Percentiles rank a stretch among this genome's conserved stretches.
Conservation (phyloP, 371 early-diverging fungal genomes). For the Zychaea mexicana region DNA sequence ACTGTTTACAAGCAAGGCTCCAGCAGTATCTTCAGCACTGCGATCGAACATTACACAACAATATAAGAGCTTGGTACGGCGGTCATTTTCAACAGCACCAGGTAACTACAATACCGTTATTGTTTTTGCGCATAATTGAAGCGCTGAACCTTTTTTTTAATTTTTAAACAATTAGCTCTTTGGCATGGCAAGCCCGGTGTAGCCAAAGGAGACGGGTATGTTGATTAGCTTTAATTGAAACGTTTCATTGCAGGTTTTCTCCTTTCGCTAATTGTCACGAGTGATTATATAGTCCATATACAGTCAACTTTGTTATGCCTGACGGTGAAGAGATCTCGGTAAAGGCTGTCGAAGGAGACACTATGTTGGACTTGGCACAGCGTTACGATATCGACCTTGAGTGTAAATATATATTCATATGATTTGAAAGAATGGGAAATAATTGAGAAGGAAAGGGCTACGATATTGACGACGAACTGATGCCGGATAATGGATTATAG, state of each 20-base stretch:
- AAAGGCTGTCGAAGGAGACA: constrained; percentile 82
- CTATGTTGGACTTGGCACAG: constrained; percentile 95
- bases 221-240: neutral
- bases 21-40: constrained; percentile 12
- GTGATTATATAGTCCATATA: constrained; percentile 40
- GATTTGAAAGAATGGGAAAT: neutral
- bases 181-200: constrained; percentile 36
- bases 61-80: neutral
- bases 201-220: constrained; percentile 43
- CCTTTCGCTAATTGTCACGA: neutral
- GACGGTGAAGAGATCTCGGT: constrained; percentile 82
- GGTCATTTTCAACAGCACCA: constrained; percentile 27
- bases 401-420: constrained; percentile 55
- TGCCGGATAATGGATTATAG: constrained; percentile 33
- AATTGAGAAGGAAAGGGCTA: too few species aligned
- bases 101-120: constrained; percentile 16
- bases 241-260: too few species aligned
- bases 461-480: too few species aligned
- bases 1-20: constrained; percentile 27
- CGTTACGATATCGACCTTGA: constrained; percentile 95
- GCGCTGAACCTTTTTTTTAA: neutral
- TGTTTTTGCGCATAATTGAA: neutral
- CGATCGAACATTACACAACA: neutral
- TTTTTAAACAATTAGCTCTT: constrained; percentile 12
- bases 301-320: constrained; percentile 64